Evolutionary conservation across 2,329 filamentous ascomycete genomes (phyloP), one percentile per base, ranked within the genome.

Genomic region (Colletotrichum cuscutae): DNA sequence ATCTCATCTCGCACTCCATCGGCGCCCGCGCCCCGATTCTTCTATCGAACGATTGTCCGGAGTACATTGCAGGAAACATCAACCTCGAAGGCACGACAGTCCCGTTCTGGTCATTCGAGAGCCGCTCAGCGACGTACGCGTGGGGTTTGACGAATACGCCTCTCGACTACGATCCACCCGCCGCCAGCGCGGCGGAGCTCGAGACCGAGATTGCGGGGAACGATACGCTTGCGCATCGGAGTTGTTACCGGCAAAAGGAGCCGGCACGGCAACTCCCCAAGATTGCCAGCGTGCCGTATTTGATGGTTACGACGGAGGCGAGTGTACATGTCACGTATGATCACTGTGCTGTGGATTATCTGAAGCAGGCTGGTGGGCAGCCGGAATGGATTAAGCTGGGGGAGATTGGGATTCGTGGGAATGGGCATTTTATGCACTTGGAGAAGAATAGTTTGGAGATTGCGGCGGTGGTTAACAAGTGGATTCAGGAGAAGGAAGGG

Each of bases 311-410:
- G 0, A 81, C 82, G 0, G 86, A 90, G 68, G 86, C 89, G 3
- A 88, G 86, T 64, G 85, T 83, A n/a, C 89, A 91, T 78, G 80
- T 82, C 2, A 78, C 81, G 11, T 91, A 87, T 72, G 90, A 92
- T 75, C 86, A 87, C 78, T 89, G 87, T 46, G 89, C 86, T 0
- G 84, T 87, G 1, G 73, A 78, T 13, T 91, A 87, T 76, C 77
- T 91, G 76, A 76, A 79, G 65, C 89, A 91, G 76, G 87, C 85
- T 2, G 88, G 89, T 0, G 82, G 86, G 1, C 71, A 76, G 0
- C 82, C 84, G 1, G 81, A 86, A 2, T 85, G 84, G 79, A 74
- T 88, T 46, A 79, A 83, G 62, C 80, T 91, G 57, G 83, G 80
- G 0, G 78, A 86, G 0, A 68, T 80, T 1, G 83, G 82, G 0